Conservation (phyloP, 1,139 yeast species). For the Sugiyamaella japonica region DNA sequence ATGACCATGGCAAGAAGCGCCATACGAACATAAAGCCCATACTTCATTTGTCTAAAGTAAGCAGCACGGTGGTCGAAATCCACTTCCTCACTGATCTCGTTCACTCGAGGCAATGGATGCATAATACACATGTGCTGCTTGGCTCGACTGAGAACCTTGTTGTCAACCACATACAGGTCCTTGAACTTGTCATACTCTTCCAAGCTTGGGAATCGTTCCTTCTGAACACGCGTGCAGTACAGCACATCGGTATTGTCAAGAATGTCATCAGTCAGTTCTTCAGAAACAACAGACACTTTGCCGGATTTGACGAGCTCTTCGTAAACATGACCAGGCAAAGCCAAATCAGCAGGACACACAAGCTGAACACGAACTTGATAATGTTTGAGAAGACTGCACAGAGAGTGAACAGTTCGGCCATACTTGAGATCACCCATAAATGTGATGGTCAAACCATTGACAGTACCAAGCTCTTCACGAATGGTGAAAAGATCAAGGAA, state of each 20-base stretch:
- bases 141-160: conserved; percentile 85
- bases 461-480: conserved; percentile 98
- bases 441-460: conserved; percentile 95
- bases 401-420: conserved; percentile 98
- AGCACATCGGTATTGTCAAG: conserved; percentile 89
- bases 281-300: conserved; percentile 71
- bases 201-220: conserved; percentile 82
- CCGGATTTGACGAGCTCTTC: conserved; percentile 63
- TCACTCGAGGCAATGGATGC: conserved; percentile 98
- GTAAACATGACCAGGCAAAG: conserved; percentile 72
- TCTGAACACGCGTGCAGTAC: conserved; percentile 97
- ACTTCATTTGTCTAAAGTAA: conserved; percentile 82
- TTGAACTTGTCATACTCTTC: conserved; percentile 83
- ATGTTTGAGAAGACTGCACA: conserved; percentile 84
- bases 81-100: conserved; percentile 95
- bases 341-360: conserved; percentile 85
- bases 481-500: conserved; percentile 95
- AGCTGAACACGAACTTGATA: conserved; percentile 93
- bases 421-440: conserved; percentile 98
- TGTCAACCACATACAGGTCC: conserved; percentile 90
- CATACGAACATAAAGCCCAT: conserved; percentile 98
- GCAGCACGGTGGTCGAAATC: conserved; percentile 99
- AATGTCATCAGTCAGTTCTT: conserved; percentile 75
- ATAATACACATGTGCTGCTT: conserved; percentile 98
- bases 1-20: conserved; percentile 96